Conservation (phyloP, 306 rosid genomes). For the Citrullus amarus region DNA sequence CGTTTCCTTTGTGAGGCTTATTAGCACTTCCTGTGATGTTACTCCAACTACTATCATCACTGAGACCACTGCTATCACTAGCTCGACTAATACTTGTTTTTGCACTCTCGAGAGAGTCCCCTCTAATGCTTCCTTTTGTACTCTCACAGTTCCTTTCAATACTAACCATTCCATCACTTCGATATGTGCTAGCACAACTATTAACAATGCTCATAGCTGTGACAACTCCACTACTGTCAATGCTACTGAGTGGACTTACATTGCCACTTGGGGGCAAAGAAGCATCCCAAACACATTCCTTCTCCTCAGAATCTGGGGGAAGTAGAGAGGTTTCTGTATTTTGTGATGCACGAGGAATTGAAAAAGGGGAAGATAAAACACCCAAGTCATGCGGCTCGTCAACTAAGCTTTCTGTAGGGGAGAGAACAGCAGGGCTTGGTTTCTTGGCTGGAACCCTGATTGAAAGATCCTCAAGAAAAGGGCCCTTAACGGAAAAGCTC, state of each 20-base stretch:
- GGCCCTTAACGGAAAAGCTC: constrained; percentile 70
- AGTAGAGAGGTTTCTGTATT: constrained; percentile 50
- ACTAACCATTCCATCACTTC: constrained; percentile 91
- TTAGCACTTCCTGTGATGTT: constrained; percentile 93
- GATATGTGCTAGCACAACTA: constrained; percentile 86
- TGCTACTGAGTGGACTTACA: constrained; percentile 95
- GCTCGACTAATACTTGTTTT: constrained; percentile 88
- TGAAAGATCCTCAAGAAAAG: constrained; percentile 77
- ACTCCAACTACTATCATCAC: constrained; percentile 98
- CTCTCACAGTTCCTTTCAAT: constrained; percentile 72
- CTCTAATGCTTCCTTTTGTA: constrained; percentile 70
- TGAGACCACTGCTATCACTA: constrained; percentile 92
- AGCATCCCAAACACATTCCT: constrained; percentile 98
- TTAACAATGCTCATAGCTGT: constrained; percentile 87
- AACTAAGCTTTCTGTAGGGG: constrained; percentile 49
- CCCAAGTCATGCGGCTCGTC: constrained; percentile 50
- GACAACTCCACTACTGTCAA: constrained; percentile 79
- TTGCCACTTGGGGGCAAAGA: constrained; percentile 98
- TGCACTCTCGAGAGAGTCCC: constrained; percentile 94
- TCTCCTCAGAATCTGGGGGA: constrained; percentile 78
- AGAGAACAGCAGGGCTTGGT: constrained; percentile 36
- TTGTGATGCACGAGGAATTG: constrained; percentile 49
- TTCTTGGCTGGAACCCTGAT: constrained; percentile 58
- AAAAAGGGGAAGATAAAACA: constrained; percentile 39
- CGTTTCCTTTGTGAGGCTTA: constrained; percentile 98